phyloP scores from a whole-genome alignment of 805 yeast species.

The Teunomyces atbi region DNA sequence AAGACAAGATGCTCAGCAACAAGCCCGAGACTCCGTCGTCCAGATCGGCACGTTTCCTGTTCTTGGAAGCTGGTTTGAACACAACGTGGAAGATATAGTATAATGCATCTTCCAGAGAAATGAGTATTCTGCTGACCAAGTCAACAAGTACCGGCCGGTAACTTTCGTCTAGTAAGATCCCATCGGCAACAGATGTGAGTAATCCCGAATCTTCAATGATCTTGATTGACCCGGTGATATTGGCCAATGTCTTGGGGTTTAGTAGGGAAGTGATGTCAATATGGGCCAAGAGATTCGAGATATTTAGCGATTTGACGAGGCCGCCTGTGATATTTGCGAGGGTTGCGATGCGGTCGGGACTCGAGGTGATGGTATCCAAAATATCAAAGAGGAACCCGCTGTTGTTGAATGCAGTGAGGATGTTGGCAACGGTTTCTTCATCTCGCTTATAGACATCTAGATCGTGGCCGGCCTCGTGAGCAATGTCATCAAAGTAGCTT shows the following conservation, averaged over 20 bases:
- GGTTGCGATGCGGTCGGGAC: conserved; percentile 24
- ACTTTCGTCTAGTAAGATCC: conserved; percentile 32
- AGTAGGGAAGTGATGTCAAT: neutral
- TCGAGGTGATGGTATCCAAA: conserved; percentile 35
- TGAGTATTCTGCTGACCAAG: conserved; percentile 28
- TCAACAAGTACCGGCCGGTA: conserved; percentile 33
- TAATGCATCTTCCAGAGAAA: neutral
- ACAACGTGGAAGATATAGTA: conserved; percentile 7
- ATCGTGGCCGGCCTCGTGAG: conserved; percentile 7
- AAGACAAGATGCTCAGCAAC: conserved; percentile 26
- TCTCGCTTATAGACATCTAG: conserved; percentile 18
- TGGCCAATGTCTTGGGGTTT: conserved; percentile 9
- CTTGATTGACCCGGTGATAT: conserved; percentile 21
- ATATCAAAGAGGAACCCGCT: conserved; percentile 34
- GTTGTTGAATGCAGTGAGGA: conserved; percentile 25
- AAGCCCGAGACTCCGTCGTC: conserved; percentile 23
- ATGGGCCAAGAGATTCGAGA: conserved; percentile 3
- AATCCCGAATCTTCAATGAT: conserved; percentile 35
- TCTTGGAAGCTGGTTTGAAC: conserved; percentile 4
- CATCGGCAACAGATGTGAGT: conserved; percentile 32
- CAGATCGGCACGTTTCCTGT: conserved; percentile 15
- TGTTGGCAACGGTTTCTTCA: conserved; percentile 20
- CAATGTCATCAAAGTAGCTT: conserved; percentile 7
- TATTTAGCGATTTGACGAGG: conserved; percentile 11
- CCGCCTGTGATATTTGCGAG: conserved; percentile 33